phyloP scores from a whole-genome alignment of 176 grass and related monocot genomes.

The Eragrostis nindensis region DNA sequence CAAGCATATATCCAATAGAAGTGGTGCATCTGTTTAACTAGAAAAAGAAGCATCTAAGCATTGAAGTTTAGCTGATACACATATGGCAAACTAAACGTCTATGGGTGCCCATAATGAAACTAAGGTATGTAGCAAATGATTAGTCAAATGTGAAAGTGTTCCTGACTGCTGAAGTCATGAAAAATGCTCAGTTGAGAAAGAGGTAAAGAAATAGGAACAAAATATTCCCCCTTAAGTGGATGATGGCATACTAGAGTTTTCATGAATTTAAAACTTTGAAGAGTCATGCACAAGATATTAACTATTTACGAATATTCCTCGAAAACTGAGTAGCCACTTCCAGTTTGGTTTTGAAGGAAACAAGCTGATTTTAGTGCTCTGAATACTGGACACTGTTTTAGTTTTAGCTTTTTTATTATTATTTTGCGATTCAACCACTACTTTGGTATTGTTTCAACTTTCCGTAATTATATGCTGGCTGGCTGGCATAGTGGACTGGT shows the following conservation, averaged over 20 bases:
- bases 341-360: background rate
- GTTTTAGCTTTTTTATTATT: background rate
- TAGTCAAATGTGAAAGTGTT: too few species aligned
- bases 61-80: background rate
- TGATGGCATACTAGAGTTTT: background rate
- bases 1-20: background rate
- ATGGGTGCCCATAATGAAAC: background rate
- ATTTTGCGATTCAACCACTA: background rate
- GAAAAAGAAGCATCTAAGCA: slow-evolving; percentile 2
- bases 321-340: background rate
- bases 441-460: background rate
- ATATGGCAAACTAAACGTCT: background rate
- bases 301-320: background rate
- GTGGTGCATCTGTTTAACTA: background rate
- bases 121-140: slow-evolving; percentile 1
- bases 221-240: background rate
- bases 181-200: too few species aligned
- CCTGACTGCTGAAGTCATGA: background rate
- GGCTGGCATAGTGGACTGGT: background rate
- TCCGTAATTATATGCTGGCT: background rate
- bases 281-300: too few species aligned
- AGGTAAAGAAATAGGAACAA: background rate
- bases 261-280: background rate
- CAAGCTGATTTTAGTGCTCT: background rate
- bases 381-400: background rate